A percentile compares a stretch with the other conserved stretches of the same genome.
These are phyloP conservation scores for Verticillium tricorpus DNA, from an alignment of 2,329 filamentous ascomycete species.

Conservation along the genomic window DNA sequence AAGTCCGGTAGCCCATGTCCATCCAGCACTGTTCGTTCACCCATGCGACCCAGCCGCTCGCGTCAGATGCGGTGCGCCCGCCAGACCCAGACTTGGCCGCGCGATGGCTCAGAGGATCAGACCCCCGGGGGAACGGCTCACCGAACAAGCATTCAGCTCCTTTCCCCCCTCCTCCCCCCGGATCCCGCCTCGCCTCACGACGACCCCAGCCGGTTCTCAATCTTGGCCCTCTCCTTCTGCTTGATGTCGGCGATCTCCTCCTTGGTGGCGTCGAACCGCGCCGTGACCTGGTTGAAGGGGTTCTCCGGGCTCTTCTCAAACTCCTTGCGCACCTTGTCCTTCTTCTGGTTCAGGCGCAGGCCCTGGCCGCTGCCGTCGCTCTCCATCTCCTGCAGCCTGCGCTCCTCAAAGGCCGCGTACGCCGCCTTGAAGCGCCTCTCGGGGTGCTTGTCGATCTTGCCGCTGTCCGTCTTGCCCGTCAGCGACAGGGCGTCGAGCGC, in stretches of 20 bases:
- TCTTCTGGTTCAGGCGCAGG: conserved; percentile 76
- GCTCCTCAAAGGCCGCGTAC: conserved; percentile 76
- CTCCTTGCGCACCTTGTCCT: conserved; percentile 81
- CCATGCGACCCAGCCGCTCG: background rate
- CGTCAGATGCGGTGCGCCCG: background rate
- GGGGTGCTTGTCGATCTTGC: conserved; percentile 82
- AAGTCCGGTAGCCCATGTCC: background rate
- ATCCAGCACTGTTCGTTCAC: background rate
- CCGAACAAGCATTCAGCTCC: background rate
- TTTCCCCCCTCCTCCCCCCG: too few species aligned
- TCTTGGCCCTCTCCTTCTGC: conserved; percentile 64
- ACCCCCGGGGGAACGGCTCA: background rate
- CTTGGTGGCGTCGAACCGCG: conserved; percentile 70
- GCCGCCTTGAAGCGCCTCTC: conserved; percentile 85
- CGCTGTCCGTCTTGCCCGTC: conserved; percentile 42
- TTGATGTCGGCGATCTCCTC: conserved; percentile 69
- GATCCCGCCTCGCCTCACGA: background rate
- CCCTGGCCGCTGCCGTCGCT: conserved; percentile 68
- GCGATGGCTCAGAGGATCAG: background rate
- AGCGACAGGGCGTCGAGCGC: conserved; percentile 82
- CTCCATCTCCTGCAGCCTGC: conserved; percentile 79
- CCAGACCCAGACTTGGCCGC: background rate
- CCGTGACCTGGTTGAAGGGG: conserved; percentile 83
- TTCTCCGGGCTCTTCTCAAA: conserved; percentile 95
- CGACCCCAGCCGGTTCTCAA: conserved; percentile 62